phyloP scores from a whole-genome alignment of 768 basidiomycete species.

The Mycena venus region DNA sequence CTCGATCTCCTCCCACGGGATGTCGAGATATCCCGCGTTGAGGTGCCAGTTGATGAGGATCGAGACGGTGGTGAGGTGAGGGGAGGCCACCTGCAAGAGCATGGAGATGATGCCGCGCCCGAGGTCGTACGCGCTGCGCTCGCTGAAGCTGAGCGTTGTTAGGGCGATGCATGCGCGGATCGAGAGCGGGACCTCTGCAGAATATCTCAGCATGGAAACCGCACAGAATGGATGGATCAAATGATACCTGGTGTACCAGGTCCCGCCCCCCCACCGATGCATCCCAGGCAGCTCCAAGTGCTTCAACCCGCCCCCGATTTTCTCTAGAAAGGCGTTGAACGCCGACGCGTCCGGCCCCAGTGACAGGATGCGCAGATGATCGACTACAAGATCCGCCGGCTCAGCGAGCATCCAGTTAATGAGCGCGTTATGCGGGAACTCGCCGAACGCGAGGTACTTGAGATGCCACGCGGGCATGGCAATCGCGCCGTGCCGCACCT shows the following conservation, averaged over 20 bases:
- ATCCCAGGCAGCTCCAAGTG: slow-evolving; percentile 17
- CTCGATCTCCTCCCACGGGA: slow-evolving; percentile 21
- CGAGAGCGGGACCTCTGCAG: slow-evolving; percentile 10
- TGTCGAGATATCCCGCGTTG: slow-evolving; percentile 6
- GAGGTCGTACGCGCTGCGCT: slow-evolving; percentile 12
- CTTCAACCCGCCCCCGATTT: slow-evolving; percentile 2
- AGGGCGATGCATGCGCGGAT: slow-evolving; percentile 1
- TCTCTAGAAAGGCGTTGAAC: slow-evolving; percentile 13
- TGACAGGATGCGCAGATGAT: slow-evolving; percentile 18
- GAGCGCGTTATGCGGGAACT: slow-evolving; percentile 17
- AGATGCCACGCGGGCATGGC: slow-evolving; percentile 11
- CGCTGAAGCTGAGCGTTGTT: slow-evolving; percentile 16
- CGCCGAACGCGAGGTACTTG: slow-evolving; percentile 19
- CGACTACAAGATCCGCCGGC: background rate
- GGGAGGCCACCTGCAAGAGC: slow-evolving; percentile 1
- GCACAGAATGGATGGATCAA: background rate
- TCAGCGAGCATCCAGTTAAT: slow-evolving; percentile 16
- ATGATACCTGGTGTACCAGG: background rate
- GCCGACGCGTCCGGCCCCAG: slow-evolving; percentile 9
- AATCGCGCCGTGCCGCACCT: background rate
- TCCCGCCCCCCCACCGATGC: background rate
- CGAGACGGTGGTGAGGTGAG: slow-evolving; percentile 1
- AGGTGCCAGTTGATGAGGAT: slow-evolving; percentile 16
- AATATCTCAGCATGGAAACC: background rate
- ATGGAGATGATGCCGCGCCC: slow-evolving; percentile 4